Evolutionary conservation across 176 grass and related monocot genomes (phyloP).

Genomic region (Thinopyrum elongatum): DNA sequence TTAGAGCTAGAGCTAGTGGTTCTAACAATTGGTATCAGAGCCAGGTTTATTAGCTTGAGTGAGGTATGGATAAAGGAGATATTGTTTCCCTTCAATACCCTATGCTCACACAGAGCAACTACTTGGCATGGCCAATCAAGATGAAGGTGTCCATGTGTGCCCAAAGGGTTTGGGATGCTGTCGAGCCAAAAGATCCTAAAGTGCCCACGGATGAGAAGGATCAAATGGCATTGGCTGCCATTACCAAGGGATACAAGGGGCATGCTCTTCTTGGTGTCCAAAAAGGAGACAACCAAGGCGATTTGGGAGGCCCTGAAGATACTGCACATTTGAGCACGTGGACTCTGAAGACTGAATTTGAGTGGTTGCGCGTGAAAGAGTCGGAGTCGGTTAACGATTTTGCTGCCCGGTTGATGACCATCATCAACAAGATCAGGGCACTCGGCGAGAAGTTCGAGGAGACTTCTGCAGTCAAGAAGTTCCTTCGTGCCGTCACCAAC

Average conservation of each 20-base stretch:
- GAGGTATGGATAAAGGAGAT: neutral
- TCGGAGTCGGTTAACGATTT: neutral
- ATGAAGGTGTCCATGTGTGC: neutral
- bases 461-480: neutral
- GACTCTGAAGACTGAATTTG: neutral
- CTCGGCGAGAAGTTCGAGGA: neutral
- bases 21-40: neutral
- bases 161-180: neutral
- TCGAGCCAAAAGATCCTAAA: neutral
- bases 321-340: neutral
- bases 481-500: neutral
- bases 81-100: neutral
- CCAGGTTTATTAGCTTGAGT: neutral
- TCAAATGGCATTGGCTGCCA: neutral
- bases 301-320: neutral
- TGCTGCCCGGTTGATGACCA: neutral
- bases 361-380: neutral
- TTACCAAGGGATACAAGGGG: no score
- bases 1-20: no score
- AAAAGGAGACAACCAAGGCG: no score
- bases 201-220: neutral
- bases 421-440: neutral
- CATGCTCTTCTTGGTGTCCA: neutral
- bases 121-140: neutral
- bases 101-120: neutral